Conservation (phyloP, 176 grass and related monocot genomes). For the Hsuehochloa calcarea region DNA sequence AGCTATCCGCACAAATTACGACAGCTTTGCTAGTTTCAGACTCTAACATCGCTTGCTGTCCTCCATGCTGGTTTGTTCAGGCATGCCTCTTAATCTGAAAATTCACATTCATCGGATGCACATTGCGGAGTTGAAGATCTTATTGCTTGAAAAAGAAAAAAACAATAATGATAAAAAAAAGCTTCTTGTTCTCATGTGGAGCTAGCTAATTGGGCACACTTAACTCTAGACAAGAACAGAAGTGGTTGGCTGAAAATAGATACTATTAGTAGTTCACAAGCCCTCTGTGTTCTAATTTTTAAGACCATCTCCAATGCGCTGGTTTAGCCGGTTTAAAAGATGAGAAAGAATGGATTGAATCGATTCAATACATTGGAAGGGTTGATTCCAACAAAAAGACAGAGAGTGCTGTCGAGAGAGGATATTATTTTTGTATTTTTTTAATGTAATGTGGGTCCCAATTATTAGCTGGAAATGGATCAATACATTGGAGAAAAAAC, state of each 20-base stretch:
- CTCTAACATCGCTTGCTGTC: background rate
- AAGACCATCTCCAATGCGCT: too few relatives aligned
- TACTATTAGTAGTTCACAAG: background rate
- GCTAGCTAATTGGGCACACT: background rate
- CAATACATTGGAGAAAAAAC: too few relatives aligned
- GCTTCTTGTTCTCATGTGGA: background rate
- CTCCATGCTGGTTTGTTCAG: background rate
- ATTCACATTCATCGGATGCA: background rate
- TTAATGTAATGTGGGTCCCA: too few relatives aligned
- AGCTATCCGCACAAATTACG: background rate
- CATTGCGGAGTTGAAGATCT: background rate
- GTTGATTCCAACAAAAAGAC: too few relatives aligned
- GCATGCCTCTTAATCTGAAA: background rate
- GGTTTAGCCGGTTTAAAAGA: too few relatives aligned
- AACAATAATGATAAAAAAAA: background rate
- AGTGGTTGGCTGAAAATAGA: background rate
- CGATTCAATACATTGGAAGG: too few relatives aligned
- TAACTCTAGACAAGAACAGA: background rate
- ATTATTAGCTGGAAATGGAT: too few relatives aligned
- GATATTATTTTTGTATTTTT: too few relatives aligned
- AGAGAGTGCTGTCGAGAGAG: too few relatives aligned
- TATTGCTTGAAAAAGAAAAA: background rate
- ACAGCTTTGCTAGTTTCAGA: background rate
- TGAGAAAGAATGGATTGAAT: too few relatives aligned
- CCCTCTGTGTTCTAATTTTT: background rate